Evolutionary conservation across 148 eudicot species (phyloP).

Genomic region (Nyssa sinensis): DNA sequence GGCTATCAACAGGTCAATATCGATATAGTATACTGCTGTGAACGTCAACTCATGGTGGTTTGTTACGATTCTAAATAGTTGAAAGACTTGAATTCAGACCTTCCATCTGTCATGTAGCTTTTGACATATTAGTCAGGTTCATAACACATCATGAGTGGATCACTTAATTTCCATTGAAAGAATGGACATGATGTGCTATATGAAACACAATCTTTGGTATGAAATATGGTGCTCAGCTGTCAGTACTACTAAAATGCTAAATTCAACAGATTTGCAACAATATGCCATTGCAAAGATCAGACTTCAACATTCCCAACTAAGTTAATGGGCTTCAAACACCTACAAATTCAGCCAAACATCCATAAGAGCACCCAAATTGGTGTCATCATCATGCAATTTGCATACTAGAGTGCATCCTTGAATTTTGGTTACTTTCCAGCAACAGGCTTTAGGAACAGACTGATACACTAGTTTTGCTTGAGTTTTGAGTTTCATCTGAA

Average conservation of each 20-base stretch:
- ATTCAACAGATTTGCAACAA: background rate
- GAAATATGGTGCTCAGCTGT: background rate
- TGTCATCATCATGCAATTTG: too few species aligned
- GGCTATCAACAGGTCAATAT: too few species aligned
- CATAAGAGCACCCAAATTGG: too few species aligned
- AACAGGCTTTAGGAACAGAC: background rate
- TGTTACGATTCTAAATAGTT: too few species aligned
- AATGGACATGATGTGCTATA: background rate
- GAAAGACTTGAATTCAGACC: too few species aligned
- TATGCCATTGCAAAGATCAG: background rate
- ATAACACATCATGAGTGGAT: background rate
- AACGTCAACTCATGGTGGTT: too few species aligned
- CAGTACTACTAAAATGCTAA: background rate
- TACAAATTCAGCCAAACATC: background rate
- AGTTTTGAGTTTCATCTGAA: background rate
- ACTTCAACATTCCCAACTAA: background rate
- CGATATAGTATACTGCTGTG: too few species aligned
- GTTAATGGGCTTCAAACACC: too few species aligned
- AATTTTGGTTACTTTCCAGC: too few species aligned
- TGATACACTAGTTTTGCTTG: background rate
- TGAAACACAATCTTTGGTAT: background rate
- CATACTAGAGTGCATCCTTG: background rate
- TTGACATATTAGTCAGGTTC: too few species aligned
- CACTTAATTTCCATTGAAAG: background rate
- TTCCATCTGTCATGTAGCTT: too few species aligned